Base-by-base conservation (phyloP, 129 eudicot species). In the Helianthus tuberosus region DNA sequence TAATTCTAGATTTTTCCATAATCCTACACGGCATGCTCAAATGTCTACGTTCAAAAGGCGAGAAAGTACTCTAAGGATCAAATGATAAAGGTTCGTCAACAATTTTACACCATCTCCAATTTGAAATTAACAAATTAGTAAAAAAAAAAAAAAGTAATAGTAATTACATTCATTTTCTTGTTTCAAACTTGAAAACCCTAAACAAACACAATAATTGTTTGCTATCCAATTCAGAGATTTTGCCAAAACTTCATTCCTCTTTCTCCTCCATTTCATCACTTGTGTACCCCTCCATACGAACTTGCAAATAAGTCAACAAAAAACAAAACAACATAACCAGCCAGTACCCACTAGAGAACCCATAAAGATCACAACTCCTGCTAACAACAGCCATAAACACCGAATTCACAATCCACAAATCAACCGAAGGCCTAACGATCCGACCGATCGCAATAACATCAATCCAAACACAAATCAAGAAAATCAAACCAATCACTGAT, bases 381-480 rank as follows among this genome's bases (percentile, higher is more conserved):
- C 13, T 10, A 20, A 20, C 35, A 70, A 77, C n/a, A 57, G 16
- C 81, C 48, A 27, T 69, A 63, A 69, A 69, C 23, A 77, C 64
- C 39, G 76, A 14, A 35, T 77, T 63, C 1, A 4, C 25, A 11
- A 69, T 2, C 81, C 81, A 77, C 1, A 48, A 60, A 61, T 70
- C 81, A 25, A 3, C 27, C 39, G 46, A 51, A 43, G 71, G 66
- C 36, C 59, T 77, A 23, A 69, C 44, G 57, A 77, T 77, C 71
- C 72, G 62, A 32, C 23, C n/a, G 25, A 77, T 49, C 3, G 81
- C 71, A 3, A 77, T 15, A 14, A 13, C 55, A 25, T 77, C 76
- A 6, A 77, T 44, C 81, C 81, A 77, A 61, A 77, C 76, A 77
- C 57, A 69, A 4, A 77, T 62, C 55, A 70, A 57, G n/a, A 69